Evolutionary conservation across 2,329 filamentous ascomycete genomes (phyloP), one percentile per base, ranked within the genome.

Genomic region (Phaeosphaeriaceae sp.): DNA sequence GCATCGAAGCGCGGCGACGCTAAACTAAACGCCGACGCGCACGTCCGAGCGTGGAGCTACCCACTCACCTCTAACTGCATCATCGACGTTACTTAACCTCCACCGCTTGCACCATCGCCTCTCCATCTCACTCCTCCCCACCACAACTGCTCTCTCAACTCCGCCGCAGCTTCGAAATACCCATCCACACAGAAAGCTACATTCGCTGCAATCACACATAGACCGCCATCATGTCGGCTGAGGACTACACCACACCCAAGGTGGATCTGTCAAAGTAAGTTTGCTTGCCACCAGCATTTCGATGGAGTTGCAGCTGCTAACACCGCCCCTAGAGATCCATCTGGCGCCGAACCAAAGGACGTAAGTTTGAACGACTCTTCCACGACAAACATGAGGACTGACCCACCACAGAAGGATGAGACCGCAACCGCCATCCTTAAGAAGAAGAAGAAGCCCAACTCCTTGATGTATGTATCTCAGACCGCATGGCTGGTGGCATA

Each of bases 401-500:
- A 78, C 70, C 63, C 66, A 56, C 67, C 66, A 66, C 66, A 96
- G 89, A 89, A 92, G 73, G 91, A 97, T 79, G 95, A 97, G 77
- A 92, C 90, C 62, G 88, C 95, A 53, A 99, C 95, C 47, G 95
- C 95, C 69, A 99, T 99, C 73, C 88, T 99, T 75, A 98, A 97
- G 86, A 98, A 98, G 88, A 99, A 99, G 91, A 99, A 99, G 93
- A 99, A 99, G 92, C 93, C 93, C 73, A 99, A 99, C 83, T 96
- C 94, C 76, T 83, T 99, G 79, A 96, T 99, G 93, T 96, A 85
- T 79, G 89, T 80, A 70, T 66, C 46, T 60, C 46, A 11, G 15
- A 11, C 1, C 11, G 1, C 22, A 5, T 10, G 7, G 31, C 3
- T 21, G 41, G 24, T 17, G 47, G 1, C 1, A 1, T 3, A 19